phyloP scores from a whole-genome alignment of 176 grass and related monocot species.

The Rhynchospora pubera region DNA sequence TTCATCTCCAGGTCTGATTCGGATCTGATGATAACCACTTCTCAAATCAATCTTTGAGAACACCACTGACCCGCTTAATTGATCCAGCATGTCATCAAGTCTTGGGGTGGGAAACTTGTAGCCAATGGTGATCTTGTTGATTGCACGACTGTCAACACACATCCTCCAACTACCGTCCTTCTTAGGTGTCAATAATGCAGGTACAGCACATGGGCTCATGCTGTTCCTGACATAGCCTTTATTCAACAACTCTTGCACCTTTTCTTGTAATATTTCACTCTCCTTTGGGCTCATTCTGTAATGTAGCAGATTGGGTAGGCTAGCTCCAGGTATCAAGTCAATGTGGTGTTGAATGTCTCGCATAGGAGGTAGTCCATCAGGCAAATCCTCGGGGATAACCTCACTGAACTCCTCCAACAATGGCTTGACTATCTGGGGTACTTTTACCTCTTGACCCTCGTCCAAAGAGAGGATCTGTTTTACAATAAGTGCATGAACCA shows the following conservation, averaged over 20 bases:
- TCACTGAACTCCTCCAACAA: no score
- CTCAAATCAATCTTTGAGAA: no score
- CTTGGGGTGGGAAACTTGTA: background rate
- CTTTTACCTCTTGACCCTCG: background rate
- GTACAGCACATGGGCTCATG: background rate
- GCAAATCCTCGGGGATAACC: no score
- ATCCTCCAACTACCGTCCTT: background rate
- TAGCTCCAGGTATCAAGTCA: background rate
- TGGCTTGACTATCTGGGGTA: background rate
- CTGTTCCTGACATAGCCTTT: background rate
- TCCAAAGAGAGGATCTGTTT: no score
- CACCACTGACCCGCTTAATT: background rate
- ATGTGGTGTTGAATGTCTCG: no score
- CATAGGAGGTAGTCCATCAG: no score
- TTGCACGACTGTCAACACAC: background rate
- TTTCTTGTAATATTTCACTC: background rate
- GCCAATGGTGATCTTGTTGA: background rate
- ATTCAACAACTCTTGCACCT: background rate
- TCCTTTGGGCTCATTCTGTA: background rate
- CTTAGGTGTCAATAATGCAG: background rate
- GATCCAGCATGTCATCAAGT: background rate
- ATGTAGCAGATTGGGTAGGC: background rate
- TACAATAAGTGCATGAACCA: no score
- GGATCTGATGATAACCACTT: background rate
- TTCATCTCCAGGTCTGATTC: no score